Evolutionary conservation across 2,329 filamentous ascomycete species (phyloP).

Genomic region (Thyridium curvatum): DNA sequence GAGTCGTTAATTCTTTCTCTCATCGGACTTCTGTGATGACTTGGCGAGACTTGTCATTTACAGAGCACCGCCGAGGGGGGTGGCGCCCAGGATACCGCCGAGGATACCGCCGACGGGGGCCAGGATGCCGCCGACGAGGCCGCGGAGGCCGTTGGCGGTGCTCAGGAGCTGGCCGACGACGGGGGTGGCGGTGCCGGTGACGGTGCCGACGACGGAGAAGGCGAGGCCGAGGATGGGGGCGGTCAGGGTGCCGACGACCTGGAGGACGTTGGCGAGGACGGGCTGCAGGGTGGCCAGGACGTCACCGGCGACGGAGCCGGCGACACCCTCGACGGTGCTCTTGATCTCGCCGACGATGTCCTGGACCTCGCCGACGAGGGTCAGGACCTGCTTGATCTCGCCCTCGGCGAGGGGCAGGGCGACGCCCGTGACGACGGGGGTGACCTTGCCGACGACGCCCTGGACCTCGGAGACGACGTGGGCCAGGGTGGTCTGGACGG

Average conservation of each 20-base stretch:
- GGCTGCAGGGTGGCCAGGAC: slow-evolving; percentile 7
- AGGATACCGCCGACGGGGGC: background rate
- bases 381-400: background rate
- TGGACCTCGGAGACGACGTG: slow-evolving; percentile 1
- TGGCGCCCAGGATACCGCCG: no score
- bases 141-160: background rate
- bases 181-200: background rate
- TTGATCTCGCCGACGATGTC: background rate
- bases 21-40: background rate
- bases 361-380: background rate
- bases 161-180: background rate
- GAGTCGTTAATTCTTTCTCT: no score
- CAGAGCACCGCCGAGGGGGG: background rate
- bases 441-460: background rate
- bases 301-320: background rate
- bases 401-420: background rate
- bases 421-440: background rate
- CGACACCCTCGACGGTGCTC: background rate
- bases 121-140: background rate
- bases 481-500: slow-evolving; percentile 1
- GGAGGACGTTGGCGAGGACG: slow-evolving; percentile 17
- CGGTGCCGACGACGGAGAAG: background rate
- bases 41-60: background rate
- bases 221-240: background rate
- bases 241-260: background rate